phyloP scores from a whole-genome alignment of 352 stramenopile species.

The Phytophthora pinifolia region DNA sequence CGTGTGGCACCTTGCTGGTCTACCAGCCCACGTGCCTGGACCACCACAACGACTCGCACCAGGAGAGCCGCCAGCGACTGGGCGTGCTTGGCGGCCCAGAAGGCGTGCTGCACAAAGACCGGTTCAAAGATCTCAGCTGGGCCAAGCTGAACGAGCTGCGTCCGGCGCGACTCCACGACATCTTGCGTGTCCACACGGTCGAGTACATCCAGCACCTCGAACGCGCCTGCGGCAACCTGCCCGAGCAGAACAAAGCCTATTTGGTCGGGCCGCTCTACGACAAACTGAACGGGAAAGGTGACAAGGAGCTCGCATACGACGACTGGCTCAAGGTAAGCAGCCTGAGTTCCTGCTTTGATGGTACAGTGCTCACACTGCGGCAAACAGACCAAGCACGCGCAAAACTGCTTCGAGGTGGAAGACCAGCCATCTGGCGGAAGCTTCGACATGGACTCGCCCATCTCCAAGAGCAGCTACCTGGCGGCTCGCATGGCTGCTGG shows the following conservation, averaged over 20 bases:
- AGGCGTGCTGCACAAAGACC: slow-evolving; percentile 62
- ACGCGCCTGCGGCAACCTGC: slow-evolving; percentile 36
- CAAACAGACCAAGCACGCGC: slow-evolving; percentile 40
- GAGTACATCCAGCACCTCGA: slow-evolving; percentile 71
- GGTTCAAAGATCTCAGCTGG: slow-evolving; percentile 64
- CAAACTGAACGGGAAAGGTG: slow-evolving; percentile 10
- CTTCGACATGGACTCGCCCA: slow-evolving; percentile 68
- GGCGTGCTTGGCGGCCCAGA: slow-evolving; percentile 54
- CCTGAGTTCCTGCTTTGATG: not conserved
- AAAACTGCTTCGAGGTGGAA: slow-evolving; percentile 47
- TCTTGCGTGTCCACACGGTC: slow-evolving; percentile 62
- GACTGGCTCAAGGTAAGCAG: slow-evolving; percentile 48
- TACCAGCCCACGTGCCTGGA: slow-evolving; percentile 73
- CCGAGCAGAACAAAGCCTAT: slow-evolving; percentile 47
- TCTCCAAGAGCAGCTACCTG: slow-evolving; percentile 61
- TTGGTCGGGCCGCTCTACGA: slow-evolving; percentile 45
- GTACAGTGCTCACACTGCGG: slow-evolving; percentile 1
- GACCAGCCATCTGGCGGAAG: slow-evolving; percentile 47
- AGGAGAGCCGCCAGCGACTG: slow-evolving; percentile 65
- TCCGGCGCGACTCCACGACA: slow-evolving; percentile 51
- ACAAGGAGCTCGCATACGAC: slow-evolving; percentile 37
- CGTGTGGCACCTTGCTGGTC: slow-evolving; percentile 50
- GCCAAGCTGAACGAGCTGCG: slow-evolving; percentile 55
- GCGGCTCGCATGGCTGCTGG: slow-evolving; percentile 55
- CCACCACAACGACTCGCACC: slow-evolving; percentile 75